Percentiles rank a stretch among this genome's conserved stretches.
These are phyloP conservation scores for Pleodorina starrii DNA, from an alignment of 139 green algal species.

Conservation along the genomic window DNA sequence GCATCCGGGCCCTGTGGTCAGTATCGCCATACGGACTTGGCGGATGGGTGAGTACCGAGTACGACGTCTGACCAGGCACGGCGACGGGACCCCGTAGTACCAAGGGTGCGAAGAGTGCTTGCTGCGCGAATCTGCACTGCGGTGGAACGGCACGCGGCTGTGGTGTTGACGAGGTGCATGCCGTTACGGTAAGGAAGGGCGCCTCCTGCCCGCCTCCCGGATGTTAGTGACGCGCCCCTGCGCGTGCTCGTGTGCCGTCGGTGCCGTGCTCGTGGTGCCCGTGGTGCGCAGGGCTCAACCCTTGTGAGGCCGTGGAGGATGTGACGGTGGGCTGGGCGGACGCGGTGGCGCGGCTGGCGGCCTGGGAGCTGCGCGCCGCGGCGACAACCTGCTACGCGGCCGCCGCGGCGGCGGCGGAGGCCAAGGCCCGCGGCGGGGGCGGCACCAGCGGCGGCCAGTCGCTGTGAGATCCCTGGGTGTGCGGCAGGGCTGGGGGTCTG, in stretches of 20 bases:
- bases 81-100: too few species aligned
- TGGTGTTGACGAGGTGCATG: too few species aligned
- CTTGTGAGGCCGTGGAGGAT: conserved; percentile 64
- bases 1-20: conserved; percentile 42
- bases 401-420: background rate
- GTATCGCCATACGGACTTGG: conserved; percentile 30
- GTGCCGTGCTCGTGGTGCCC: too few species aligned
- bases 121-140: too few species aligned
- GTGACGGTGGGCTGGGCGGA: conserved; percentile 71
- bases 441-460: background rate
- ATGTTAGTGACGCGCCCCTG: too few species aligned
- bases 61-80: too few species aligned
- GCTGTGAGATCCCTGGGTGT: too few species aligned
- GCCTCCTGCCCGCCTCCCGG: too few species aligned
- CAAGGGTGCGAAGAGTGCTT: background rate
- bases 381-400: conserved; percentile 26
- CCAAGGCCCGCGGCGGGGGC: background rate
- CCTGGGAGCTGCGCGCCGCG: conserved; percentile 58
- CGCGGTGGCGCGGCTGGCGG: conserved; percentile 63
- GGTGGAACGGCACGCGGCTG: background rate
- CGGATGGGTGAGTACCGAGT: conserved; percentile 20
- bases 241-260: too few species aligned
- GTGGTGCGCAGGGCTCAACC: conserved; percentile 51
- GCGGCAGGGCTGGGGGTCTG: too few species aligned
- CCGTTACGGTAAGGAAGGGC: too few species aligned